Conservation (phyloP, 306 rosid species). For the Sesbania bispinosa region DNA sequence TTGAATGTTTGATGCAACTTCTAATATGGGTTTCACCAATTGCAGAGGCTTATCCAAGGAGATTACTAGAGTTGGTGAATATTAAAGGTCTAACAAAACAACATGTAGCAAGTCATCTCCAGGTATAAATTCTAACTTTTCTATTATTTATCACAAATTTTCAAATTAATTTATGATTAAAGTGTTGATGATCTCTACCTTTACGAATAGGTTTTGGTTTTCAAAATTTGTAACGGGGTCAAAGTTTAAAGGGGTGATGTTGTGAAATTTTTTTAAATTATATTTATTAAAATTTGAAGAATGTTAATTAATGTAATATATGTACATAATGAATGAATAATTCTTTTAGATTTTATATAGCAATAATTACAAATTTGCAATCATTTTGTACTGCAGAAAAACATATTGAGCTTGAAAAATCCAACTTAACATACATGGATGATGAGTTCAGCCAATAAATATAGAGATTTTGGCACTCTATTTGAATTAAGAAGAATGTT, state of each 20-base stretch:
- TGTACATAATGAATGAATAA: not conserved
- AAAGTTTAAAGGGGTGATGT: too few species aligned
- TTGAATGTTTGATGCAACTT: not conserved
- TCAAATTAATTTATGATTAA: not conserved
- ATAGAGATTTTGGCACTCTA: constrained; percentile 41
- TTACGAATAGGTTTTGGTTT: too few species aligned
- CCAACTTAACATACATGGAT: constrained; percentile 43
- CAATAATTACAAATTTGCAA: not conserved
- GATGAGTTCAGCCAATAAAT: constrained; percentile 35
- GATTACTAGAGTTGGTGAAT: constrained; percentile 82
- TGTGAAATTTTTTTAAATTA: not conserved
- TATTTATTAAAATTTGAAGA: not conserved
- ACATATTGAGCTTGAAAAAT: constrained; percentile 52
- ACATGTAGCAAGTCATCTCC: constrained; percentile 92
- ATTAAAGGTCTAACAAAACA: constrained; percentile 86
- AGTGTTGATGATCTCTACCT: not conserved
- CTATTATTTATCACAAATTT: not conserved
- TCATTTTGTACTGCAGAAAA: constrained; percentile 56
- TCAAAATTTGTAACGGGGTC: too few species aligned
- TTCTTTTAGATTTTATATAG: not conserved
- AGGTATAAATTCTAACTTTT: constrained; percentile 48
- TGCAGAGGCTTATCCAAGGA: constrained; percentile 87
- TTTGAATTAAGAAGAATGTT: too few species aligned
- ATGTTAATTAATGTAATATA: not conserved
- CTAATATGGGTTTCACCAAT: not conserved